Conservation (phyloP, 495 filamentous ascomycete genomes). For the Sordaria brevicollis region DNA sequence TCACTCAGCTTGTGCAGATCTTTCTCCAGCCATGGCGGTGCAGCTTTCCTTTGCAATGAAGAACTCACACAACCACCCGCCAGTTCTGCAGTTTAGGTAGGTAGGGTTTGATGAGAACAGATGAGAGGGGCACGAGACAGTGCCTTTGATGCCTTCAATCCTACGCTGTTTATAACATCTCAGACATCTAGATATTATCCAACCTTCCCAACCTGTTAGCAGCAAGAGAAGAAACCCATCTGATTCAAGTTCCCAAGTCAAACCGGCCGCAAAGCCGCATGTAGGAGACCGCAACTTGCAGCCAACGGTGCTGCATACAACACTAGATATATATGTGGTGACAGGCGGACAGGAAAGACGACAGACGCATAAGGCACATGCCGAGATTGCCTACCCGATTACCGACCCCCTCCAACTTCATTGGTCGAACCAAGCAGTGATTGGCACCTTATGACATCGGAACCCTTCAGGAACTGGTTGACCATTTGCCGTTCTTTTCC, state of each 20-base stretch:
- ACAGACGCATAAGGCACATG: background rate
- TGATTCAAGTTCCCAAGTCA: background rate
- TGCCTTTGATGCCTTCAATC: background rate
- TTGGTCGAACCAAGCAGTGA: background rate
- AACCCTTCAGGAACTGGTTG: background rate
- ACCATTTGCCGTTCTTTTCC: background rate
- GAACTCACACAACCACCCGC: background rate
- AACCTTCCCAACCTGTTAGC: background rate
- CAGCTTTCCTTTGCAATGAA: background rate
- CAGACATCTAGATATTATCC: background rate
- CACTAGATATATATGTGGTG: background rate
- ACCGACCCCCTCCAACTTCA: background rate
- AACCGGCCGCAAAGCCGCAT: background rate
- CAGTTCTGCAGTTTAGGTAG: background rate
- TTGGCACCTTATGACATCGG: background rate
- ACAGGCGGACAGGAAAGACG: background rate
- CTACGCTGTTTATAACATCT: background rate
- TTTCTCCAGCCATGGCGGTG: background rate
- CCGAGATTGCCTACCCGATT: background rate
- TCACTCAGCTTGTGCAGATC: background rate
- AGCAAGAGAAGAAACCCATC: background rate
- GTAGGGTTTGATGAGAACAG: background rate
- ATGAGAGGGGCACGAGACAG: background rate
- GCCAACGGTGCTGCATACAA: background rate
- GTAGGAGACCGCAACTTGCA: background rate